phyloP scores from a whole-genome alignment of 2,329 filamentous ascomycete species.

The Ascochyta pisi region DNA sequence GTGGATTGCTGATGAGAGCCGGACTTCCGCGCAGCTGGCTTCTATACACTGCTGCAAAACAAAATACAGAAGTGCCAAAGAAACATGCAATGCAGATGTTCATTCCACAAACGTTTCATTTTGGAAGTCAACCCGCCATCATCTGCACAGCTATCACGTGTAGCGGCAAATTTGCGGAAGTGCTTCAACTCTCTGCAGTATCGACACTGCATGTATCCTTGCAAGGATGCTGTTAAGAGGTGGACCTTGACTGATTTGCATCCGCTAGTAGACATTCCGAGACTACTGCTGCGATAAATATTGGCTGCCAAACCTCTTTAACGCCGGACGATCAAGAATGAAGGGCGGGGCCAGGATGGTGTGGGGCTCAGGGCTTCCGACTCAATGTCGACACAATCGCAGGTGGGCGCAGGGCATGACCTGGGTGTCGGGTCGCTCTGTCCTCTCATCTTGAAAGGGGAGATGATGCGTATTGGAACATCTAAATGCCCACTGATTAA shows the following conservation, averaged over 20 bases:
- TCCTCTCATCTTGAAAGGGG: background rate
- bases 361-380: slow-evolving; percentile 3
- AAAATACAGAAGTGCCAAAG: slow-evolving; percentile 12
- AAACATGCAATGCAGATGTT: background rate
- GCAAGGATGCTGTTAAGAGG: background rate
- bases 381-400: slow-evolving; percentile 2
- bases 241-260: slow-evolving; percentile 15
- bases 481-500: background rate
- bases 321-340: slow-evolving; percentile 8
- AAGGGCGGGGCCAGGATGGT: background rate
- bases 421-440: slow-evolving; percentile 2
- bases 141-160: slow-evolving; percentile 23
- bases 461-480: background rate
- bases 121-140: slow-evolving; percentile 13
- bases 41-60: slow-evolving; percentile 19
- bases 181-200: slow-evolving; percentile 10
- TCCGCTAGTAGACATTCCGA: slow-evolving; percentile 27
- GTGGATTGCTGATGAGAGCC: background rate
- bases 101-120: background rate
- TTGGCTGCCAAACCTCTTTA: slow-evolving; percentile 25
- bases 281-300: slow-evolving; percentile 31
- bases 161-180: slow-evolving; percentile 18
- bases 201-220: slow-evolving; percentile 7
- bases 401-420: background rate
- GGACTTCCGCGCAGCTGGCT: slow-evolving; percentile 9